Evolutionary conservation across 2,329 filamentous ascomycete species (phyloP).

Genomic region (Aspergillus oerlinghausenensis): DNA sequence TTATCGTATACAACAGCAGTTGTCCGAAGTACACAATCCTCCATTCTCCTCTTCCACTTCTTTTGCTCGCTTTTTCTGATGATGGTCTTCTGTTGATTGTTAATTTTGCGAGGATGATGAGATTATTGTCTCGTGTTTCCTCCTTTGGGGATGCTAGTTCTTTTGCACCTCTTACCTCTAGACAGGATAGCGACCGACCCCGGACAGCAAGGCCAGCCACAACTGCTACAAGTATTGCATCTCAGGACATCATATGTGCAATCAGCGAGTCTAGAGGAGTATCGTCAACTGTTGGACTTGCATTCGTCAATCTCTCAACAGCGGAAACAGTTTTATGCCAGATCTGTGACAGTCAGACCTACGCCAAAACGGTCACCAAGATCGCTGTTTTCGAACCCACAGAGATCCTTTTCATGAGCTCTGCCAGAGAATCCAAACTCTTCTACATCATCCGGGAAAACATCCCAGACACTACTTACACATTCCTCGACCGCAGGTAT

Average conservation of each 20-base stretch:
- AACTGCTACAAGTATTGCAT: slow-evolving; percentile 52
- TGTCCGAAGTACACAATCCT: not conserved
- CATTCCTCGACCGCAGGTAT: slow-evolving; percentile 67
- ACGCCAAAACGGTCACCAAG: slow-evolving; percentile 82
- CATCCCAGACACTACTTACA: slow-evolving; percentile 58
- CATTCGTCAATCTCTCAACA: slow-evolving; percentile 81
- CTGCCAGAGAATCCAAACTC: slow-evolving; percentile 70
- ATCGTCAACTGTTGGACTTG: slow-evolving; percentile 76
- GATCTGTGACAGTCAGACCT: slow-evolving; percentile 89
- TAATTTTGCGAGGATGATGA: not conserved
- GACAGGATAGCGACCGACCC: slow-evolving; percentile 43
- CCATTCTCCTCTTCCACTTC: not conserved
- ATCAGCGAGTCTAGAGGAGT: slow-evolving; percentile 83
- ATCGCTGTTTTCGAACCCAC: slow-evolving; percentile 74
- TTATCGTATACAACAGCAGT: not conserved
- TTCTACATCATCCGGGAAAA: slow-evolving; percentile 70
- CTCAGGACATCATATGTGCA: slow-evolving; percentile 79
- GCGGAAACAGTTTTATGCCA: slow-evolving; percentile 82
- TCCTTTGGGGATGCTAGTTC: slow-evolving; percentile 11
- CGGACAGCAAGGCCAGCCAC: slow-evolving; percentile 51
- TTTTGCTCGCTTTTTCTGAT: not conserved
- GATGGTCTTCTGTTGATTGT: not conserved
- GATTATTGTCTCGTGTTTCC: slow-evolving; percentile 5
- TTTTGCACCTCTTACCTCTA: slow-evolving; percentile 19
- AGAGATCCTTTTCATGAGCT: slow-evolving; percentile 71